phyloP scores from a whole-genome alignment of 2,329 filamentous ascomycete genomes.

The Trichoderma brevicompactum region DNA sequence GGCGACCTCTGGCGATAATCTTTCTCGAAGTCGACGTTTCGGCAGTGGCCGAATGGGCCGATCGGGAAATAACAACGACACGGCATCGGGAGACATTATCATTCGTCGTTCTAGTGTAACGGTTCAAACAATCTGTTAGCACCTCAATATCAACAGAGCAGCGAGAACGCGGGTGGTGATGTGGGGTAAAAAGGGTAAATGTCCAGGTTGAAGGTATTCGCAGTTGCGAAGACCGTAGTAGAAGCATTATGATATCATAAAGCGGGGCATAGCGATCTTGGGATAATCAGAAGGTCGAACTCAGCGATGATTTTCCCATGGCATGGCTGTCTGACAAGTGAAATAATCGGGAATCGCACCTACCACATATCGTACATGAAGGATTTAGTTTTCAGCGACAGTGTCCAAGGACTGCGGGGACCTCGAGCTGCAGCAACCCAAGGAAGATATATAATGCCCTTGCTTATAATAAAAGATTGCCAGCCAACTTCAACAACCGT shows the following conservation, averaged over 20 bases:
- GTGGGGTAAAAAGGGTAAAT: constrained; percentile 19
- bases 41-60: constrained; percentile 92
- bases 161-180: background rate
- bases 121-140: background rate
- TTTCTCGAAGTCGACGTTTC: constrained; percentile 83
- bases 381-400: constrained; percentile 1
- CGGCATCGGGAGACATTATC: constrained; percentile 71
- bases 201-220: background rate
- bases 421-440: background rate
- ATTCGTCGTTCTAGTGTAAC: background rate
- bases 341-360: constrained; percentile 5
- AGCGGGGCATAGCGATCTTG: background rate
- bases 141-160: background rate
- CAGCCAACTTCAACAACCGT: background rate
- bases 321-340: background rate
- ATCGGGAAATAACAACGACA: constrained; percentile 81
- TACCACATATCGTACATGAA: constrained; percentile 28
- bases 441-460: background rate
- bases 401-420: constrained; percentile 9
- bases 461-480: background rate
- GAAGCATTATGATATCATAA: constrained; percentile 7
- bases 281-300: background rate
- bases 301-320: background rate
- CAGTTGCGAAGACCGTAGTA: background rate
- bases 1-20: constrained; percentile 82